Evolutionary conservation across 2,329 filamentous ascomycete genomes (phyloP), one percentile per base, ranked within the genome.

Genomic region (Trichoderma atrobrunneum): DNA sequence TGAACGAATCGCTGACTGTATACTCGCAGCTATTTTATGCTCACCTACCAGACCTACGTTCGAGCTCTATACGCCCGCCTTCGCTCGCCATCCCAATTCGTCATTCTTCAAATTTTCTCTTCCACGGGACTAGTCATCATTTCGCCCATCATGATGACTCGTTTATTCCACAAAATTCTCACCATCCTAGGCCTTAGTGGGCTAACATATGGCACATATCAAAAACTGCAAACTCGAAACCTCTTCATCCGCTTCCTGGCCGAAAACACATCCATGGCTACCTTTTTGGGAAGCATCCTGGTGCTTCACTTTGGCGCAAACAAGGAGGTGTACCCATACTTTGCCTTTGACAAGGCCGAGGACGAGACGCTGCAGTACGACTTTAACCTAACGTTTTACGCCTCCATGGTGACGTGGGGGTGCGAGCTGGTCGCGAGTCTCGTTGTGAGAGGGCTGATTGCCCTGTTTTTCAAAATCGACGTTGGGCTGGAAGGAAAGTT

Each of bases 31-130:
- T 91, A 91, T 79, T 91, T 91, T 78, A 89, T 89, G 84, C 81
- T 92, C 66, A 92, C 90, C 7, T 92, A 92, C 79, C 90, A 92
- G 80, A 92, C 90, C 5, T 92, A 92, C 80, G 90, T 92, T 14
- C 89, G 90, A 67, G 89, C 90, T 12, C 80, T 92, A 72, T 92
- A 92, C 78, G 90, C 90, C 16, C 89, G 90, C 21, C 86, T 92
- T 16, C 89, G 90, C 74, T 90, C 88, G 7, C 90, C 89, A 0
- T 81, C 84, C 51, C 89, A 92, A 80, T 92, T 92, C 81, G 84
- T 91, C 72, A 84, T 87, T 75, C 87, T 92, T 48, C 90, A 92
- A 79, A 80, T 89, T 18, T 83, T 92, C 73, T 91, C 89, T 1
- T 91, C 89, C 21, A 86, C 87, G 11, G 85, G 87, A 70, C 86